Base-by-base conservation (phyloP, 73 alveolate genomes). In the Durusdinium trenchii region DNA sequence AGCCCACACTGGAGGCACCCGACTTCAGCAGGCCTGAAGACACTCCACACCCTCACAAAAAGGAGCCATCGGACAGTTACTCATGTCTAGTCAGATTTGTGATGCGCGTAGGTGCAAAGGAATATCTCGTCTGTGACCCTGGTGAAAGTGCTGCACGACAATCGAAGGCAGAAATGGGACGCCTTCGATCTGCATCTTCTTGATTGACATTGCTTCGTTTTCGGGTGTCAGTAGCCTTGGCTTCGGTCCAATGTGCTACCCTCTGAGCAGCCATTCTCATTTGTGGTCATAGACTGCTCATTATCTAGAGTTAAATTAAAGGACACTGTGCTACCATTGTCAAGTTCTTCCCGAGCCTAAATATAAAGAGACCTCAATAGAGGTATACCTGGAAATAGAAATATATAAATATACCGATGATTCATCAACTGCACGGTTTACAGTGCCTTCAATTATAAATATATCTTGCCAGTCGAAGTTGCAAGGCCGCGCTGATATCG, bases 211-310 rank as follows among this genome's bases (percentile, higher is more conserved):
- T 40, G 57, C 62, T 57, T 86, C 95, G 62, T 60, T 16, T 3
- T 86, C 95, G 35, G 95, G 95, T 32, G 43, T 35, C 60, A 86
- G 82, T 35, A 86, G 95, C 95, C 95, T 86, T 52, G 82, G 89
- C n/a, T n/a, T n/a, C n/a, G n/a, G n/a, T n/a, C n/a, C n/a, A n/a
- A n/a, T n/a, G n/a, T n/a, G n/a, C n/a, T n/a, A n/a, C n/a, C n/a
- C n/a, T n/a, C n/a, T n/a, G n/a, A n/a, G n/a, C n/a, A n/a, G n/a
- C n/a, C n/a, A n/a, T n/a, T n/a, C n/a, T n/a, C n/a, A n/a, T n/a
- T n/a, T n/a, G n/a, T n/a, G n/a, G n/a, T n/a, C n/a, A n/a, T n/a
- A n/a, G n/a, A n/a, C n/a, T n/a, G n/a, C n/a, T n/a, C n/a, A n/a
- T n/a, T n/a, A n/a, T n/a, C n/a, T n/a, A n/a, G n/a, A n/a, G n/a